Percentiles rank a stretch among this genome's conserved stretches.
These are phyloP conservation scores for Fusarium denticulatum DNA, from an alignment of 2,329 filamentous ascomycete genomes.

Conservation along the genomic window DNA sequence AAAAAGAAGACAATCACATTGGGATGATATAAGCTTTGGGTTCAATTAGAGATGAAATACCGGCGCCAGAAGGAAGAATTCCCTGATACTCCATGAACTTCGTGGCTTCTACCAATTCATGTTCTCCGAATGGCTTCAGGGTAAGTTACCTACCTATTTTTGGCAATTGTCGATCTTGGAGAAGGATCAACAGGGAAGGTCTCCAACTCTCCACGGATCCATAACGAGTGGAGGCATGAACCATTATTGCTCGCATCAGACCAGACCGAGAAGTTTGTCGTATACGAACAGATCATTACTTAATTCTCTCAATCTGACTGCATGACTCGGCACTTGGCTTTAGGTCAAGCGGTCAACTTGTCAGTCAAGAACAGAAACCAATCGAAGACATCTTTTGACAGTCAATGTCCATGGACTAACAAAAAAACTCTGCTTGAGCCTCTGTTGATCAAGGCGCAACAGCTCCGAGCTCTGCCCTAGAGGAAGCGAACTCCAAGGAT, in stretches of 20 bases:
- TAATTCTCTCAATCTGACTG: neutral
- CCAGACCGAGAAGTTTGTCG: neutral
- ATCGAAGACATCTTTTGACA: neutral
- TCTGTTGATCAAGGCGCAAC: constrained; percentile 10
- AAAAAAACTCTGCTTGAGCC: constrained; percentile 10
- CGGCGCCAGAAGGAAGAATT: neutral
- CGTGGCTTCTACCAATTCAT: no score
- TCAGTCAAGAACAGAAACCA: neutral
- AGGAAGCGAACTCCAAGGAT: constrained; percentile 4
- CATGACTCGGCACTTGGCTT: constrained; percentile 8
- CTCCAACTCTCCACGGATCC: constrained; percentile 20
- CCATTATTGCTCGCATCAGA: constrained; percentile 6
- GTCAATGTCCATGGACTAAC: neutral
- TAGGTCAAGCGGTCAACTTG: neutral
- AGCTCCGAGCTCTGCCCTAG: constrained; percentile 19
- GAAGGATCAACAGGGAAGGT: constrained; percentile 14
- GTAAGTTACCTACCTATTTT: neutral
- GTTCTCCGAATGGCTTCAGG: neutral
- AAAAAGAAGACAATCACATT: no score
- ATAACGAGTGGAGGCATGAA: constrained; percentile 14
- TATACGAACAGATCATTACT: constrained; percentile 10
- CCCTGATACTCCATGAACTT: neutral
- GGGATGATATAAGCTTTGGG: neutral
- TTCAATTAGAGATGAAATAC: neutral
- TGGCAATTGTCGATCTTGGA: neutral